Base-by-base conservation (phyloP, 108 stramenopile genomes). In the Stephanodiscus minutulus region DNA sequence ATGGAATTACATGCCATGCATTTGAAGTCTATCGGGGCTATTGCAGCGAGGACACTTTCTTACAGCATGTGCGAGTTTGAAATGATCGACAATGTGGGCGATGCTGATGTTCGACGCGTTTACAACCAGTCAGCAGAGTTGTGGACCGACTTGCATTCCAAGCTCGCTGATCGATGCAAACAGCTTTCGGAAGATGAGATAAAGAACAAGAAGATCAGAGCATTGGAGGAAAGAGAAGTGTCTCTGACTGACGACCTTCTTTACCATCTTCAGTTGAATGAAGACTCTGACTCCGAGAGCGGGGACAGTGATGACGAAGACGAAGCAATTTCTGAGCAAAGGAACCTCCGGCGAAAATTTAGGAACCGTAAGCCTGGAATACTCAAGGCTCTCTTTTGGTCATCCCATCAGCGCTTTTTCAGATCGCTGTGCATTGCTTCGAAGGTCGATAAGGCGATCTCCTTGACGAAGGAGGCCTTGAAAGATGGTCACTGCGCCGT, bases 1-100 rank as follows among this genome's bases (percentile, higher is more conserved):
- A 87, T 90, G 85, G 89, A 90, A 71, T 43, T 63, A 37, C 83
- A 89, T 24, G 85, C 90, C 22, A 84, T 91, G 82, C 77, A 91
- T 70, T 66, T 91, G 22, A 91, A 91, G 68, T 68, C 74, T n/a
- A 56, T 59, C 8, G 90, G 90, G 21, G 73, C 70, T 7, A 70
- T 86, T 17, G 57, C 71, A 5, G 85, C 83, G 33, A 77, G 90
- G 15, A 74, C 86, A 7, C 85, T 91, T 9, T 86, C 85, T 12
- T 91, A 86, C 64, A 63, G 81, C 21, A 76, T 73, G 20, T 86
- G 86, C 67, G 76, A 76, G 15, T 91, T 91, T 61, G 83, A 87
- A 68, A 72, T 88, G 17, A 79, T 88, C 7, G 75, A 72, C 27
- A 78, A 74, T 55, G 57, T 64, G 39, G 49, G 82, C 18, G 66